Percentiles rank a stretch among this genome's conserved stretches.
Conservation (phyloP, 2,329 filamentous ascomycete species). For the Sclerotinia trifoliorum region DNA sequence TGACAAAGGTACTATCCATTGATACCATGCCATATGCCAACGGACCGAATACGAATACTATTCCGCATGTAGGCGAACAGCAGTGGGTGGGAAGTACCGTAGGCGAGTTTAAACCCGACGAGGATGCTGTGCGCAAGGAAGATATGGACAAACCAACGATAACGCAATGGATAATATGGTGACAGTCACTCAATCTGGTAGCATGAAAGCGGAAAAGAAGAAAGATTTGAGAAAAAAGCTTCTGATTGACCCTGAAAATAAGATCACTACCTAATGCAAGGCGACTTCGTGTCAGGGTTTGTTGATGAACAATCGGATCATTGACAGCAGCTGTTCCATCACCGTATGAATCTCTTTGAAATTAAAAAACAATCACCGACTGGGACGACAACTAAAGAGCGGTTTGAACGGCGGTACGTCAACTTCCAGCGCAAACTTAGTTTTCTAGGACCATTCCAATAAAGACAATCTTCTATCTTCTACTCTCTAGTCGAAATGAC, state of each 20-base stretch:
- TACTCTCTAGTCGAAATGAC: not conserved
- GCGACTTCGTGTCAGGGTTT: not conserved
- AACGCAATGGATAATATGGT: not conserved
- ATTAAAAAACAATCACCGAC: not conserved
- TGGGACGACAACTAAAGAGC: not conserved
- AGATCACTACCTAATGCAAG: not conserved
- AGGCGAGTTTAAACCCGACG: conserved; percentile 27
- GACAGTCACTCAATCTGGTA: not conserved
- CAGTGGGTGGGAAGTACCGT: conserved; percentile 34
- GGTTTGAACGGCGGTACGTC: not conserved
- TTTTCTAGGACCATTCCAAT: not conserved
- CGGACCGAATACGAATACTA: not conserved
- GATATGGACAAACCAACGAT: not conserved
- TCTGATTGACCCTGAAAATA: not conserved
- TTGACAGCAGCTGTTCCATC: not conserved
- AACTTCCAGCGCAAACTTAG: not conserved
- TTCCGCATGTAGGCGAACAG: not conserved
- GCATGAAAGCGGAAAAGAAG: not conserved
- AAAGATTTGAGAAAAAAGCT: not conserved
- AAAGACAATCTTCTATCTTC: not conserved
- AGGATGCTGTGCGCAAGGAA: not conserved
- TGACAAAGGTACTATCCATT: conserved; percentile 24
- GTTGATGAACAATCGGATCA: too few species aligned
- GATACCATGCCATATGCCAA: not conserved
- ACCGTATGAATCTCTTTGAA: not conserved